Evolutionary conservation across 495 filamentous ascomycete species (phyloP).

Genomic region (Tuber umbilicatum): DNA sequence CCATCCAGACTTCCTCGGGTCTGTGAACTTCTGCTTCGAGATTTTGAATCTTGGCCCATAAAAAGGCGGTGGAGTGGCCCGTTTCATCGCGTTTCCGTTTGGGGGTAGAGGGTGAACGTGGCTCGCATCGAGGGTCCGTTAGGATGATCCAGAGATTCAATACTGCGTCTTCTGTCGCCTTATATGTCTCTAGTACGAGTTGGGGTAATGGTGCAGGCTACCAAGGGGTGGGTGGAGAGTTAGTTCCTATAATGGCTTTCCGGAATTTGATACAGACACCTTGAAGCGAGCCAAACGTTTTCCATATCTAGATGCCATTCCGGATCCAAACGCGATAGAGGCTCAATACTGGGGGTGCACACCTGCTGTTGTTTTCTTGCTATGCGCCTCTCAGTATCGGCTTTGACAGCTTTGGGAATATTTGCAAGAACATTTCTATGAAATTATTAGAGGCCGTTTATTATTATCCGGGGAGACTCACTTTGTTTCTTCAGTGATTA

Average conservation of each 20-base stretch:
- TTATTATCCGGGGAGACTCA: neutral
- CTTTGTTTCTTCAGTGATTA: slow-evolving; percentile 67
- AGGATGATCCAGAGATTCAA: slow-evolving; percentile 79
- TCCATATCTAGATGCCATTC: no score
- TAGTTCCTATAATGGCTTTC: slow-evolving; percentile 47
- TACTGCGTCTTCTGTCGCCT: slow-evolving; percentile 83
- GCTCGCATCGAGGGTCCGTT: slow-evolving; percentile 59
- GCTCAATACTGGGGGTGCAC: neutral
- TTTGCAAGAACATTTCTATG: slow-evolving; percentile 51
- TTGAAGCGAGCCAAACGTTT: no score
- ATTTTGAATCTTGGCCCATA: no score
- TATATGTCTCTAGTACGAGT: slow-evolving; percentile 46
- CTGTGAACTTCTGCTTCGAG: no score
- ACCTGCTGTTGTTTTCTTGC: slow-evolving; percentile 73
- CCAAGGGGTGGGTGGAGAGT: slow-evolving; percentile 55
- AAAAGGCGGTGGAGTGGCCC: slow-evolving; percentile 45
- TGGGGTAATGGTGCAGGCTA: slow-evolving; percentile 3
- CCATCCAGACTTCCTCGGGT: no score
- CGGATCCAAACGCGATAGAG: no score
- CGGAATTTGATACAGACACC: no score
- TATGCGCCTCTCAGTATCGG: slow-evolving; percentile 72
- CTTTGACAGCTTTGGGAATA: slow-evolving; percentile 64
- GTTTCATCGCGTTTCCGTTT: slow-evolving; percentile 46
- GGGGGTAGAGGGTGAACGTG: slow-evolving; percentile 44
- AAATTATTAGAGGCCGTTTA: slow-evolving; percentile 7